Evolutionary conservation across 257 asterid species (phyloP).

Genomic region (Apocynum venetum): DNA sequence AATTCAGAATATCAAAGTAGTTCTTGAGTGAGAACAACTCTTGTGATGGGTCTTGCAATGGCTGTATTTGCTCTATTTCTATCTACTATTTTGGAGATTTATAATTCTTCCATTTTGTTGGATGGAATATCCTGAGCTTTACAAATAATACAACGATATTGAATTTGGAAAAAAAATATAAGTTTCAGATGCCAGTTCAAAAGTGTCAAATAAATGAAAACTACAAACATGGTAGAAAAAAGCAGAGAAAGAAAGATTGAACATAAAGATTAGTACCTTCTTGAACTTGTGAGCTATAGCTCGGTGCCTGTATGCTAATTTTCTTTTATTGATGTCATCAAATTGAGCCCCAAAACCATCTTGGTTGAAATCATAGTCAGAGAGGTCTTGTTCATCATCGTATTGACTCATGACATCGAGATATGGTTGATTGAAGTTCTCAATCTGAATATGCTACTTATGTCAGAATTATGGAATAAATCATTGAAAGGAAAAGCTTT

Average conservation of each 20-base stretch:
- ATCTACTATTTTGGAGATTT: conserved; percentile 10
- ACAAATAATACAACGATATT: not conserved
- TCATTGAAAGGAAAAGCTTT: conserved; percentile 3
- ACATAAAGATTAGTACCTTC: conserved; percentile 43
- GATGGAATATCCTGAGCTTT: not conserved
- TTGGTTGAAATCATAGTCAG: conserved; percentile 57
- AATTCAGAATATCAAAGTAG: not conserved
- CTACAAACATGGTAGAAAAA: conserved; percentile 1
- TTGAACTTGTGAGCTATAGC: conserved; percentile 61
- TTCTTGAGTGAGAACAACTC: not conserved
- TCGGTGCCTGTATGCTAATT: conserved; percentile 79
- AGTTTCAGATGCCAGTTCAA: not conserved
- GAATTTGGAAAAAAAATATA: not conserved
- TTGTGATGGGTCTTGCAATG: not conserved
- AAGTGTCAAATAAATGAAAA: conserved; percentile 1
- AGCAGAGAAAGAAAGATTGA: not conserved
- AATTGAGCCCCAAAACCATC: conserved; percentile 59
- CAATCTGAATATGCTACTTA: conserved; percentile 46
- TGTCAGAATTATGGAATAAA: conserved; percentile 14
- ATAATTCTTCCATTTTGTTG: conserved; percentile 5
- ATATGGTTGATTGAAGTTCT: conserved; percentile 73
- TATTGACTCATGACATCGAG: conserved; percentile 55
- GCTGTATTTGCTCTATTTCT: conserved; percentile 14
- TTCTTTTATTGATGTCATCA: conserved; percentile 64
- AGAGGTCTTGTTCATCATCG: conserved; percentile 75